A percentile compares a stretch with the other conserved stretches of the same genome.
Conservation (phyloP, 768 basidiomycete species). For the Cystofilobasidium macerans region DNA sequence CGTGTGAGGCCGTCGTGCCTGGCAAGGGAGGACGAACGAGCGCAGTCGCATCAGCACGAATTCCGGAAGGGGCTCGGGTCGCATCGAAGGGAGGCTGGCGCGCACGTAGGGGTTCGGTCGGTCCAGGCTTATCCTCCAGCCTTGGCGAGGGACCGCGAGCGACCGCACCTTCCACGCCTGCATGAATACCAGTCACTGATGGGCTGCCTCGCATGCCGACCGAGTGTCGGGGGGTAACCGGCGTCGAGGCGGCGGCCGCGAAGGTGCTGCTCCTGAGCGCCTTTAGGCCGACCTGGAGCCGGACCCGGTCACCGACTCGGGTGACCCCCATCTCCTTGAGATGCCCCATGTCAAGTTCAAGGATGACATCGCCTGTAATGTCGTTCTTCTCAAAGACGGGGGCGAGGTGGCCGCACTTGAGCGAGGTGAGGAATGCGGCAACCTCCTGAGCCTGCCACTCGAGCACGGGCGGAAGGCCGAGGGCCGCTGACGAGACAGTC, state of each 20-base stretch:
- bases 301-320: constrained; percentile 82
- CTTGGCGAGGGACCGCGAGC: not conserved
- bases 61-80: not conserved
- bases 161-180: not conserved
- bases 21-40: not conserved
- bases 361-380: constrained; percentile 78
- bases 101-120: not conserved
- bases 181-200: not conserved
- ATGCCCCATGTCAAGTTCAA: constrained; percentile 77
- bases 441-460: constrained; percentile 30
- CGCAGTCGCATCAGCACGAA: not conserved
- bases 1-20: not conserved
- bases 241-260: not conserved
- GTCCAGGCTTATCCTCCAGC: not conserved
- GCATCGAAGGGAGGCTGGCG: not conserved
- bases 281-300: constrained; percentile 77
- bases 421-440: constrained; percentile 64
- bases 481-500: not conserved
- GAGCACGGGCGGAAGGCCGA: constrained; percentile 8
- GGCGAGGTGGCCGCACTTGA: constrained; percentile 60
- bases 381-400: constrained; percentile 69
- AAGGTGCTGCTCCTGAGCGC: constrained; percentile 44
- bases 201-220: not conserved
- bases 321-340: constrained; percentile 82
- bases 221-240: not conserved